These are phyloP conservation scores for Diaporthe ampelina DNA, from an alignment of 2,329 filamentous ascomycete species.

Conservation along the genomic window DNA sequence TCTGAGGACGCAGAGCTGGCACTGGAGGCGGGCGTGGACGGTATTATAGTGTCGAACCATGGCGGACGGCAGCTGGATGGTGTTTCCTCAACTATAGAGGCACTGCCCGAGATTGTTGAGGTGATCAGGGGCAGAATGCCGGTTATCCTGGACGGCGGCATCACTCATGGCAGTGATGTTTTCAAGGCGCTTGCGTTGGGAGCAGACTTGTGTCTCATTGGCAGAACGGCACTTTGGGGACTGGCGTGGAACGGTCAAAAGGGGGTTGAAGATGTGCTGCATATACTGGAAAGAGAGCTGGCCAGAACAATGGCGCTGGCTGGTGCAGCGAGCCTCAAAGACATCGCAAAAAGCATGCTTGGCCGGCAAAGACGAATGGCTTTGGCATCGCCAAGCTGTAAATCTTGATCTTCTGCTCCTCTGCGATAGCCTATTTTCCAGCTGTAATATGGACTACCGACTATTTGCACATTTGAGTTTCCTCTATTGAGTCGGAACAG, in stretches of 20 bases:
- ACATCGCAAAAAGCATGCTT: constrained; percentile 1
- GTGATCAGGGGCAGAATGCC: constrained; percentile 64
- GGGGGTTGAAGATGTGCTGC: neutral
- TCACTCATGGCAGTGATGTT: constrained; percentile 67
- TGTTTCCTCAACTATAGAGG: constrained; percentile 61
- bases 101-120: constrained; percentile 58
- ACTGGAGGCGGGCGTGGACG: constrained; percentile 44
- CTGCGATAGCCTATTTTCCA: too few relatives aligned
- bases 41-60: constrained; percentile 71
- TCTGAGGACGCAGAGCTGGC: constrained; percentile 58
- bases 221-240: constrained; percentile 63
- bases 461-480: too few relatives aligned
- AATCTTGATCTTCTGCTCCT: neutral
- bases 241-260: constrained; percentile 44
- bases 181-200: constrained; percentile 68
- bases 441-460: too few relatives aligned
- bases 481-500: too few relatives aligned
- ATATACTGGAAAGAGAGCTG: neutral
- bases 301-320: neutral
- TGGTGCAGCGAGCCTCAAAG: neutral
- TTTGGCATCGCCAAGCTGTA: constrained; percentile 1
- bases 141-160: constrained; percentile 67
- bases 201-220: constrained; percentile 63
- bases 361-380: neutral
- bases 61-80: constrained; percentile 61